Conservation (phyloP, 371 early-diverging fungal genomes). For the Aphelidium insulamus region DNA sequence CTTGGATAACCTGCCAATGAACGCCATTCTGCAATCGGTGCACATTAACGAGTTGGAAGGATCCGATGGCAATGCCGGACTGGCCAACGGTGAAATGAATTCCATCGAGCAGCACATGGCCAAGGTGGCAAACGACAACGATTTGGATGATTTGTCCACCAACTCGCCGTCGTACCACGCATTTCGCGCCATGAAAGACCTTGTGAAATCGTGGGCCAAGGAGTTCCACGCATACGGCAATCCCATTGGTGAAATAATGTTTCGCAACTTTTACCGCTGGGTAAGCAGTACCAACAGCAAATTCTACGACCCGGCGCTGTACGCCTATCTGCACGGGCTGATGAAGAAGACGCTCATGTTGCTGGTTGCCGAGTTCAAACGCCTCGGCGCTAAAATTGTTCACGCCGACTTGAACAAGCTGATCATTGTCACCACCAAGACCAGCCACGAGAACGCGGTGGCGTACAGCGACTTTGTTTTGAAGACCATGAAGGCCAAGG, state of each 20-base stretch:
- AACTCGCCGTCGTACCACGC: background rate
- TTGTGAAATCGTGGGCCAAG: background rate
- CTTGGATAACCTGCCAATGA: constrained; percentile 53
- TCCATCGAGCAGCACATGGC: background rate
- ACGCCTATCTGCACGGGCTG: constrained; percentile 44
- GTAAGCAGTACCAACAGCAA: constrained; percentile 42
- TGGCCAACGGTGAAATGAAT: constrained; percentile 32
- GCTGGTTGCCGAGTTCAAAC: constrained; percentile 49
- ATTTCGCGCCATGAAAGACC: background rate
- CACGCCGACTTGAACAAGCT: constrained; percentile 58
- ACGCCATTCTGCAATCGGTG: constrained; percentile 42
- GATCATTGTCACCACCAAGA: constrained; percentile 55
- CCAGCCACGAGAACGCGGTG: constrained; percentile 36
- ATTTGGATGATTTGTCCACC: background rate
- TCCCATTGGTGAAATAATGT: constrained; percentile 40
- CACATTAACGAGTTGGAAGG: constrained; percentile 58
- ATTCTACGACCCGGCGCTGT: constrained; percentile 68
- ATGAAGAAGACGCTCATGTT: constrained; percentile 74
- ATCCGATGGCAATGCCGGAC: constrained; percentile 16
- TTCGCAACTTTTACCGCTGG: constrained; percentile 72
- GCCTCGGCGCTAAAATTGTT: constrained; percentile 49
- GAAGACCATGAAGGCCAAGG: constrained; percentile 37
- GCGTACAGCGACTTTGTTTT: constrained; percentile 47
- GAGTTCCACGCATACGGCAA: no score
- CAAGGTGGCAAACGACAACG: background rate